phyloP scores from a whole-genome alignment of 257 asterid genomes.

The Thymus quinquecostatus region DNA sequence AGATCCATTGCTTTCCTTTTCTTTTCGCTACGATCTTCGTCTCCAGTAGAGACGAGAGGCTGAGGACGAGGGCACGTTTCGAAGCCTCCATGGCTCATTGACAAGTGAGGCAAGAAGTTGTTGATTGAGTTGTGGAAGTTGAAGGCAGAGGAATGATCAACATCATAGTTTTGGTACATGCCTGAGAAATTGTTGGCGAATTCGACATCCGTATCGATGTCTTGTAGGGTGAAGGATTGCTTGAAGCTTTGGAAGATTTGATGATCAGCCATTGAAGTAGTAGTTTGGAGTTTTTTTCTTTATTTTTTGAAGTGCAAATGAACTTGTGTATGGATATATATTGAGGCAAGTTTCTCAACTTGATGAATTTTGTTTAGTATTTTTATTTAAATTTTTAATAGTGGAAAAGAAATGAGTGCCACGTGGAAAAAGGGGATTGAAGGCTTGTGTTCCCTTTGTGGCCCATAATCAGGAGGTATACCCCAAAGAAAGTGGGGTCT shows the following conservation, averaged over 20 bases:
- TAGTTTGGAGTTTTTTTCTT: background rate
- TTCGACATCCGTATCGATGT: constrained; percentile 50
- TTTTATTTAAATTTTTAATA: background rate
- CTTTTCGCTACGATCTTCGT: constrained; percentile 29
- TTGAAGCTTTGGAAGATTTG: constrained; percentile 39
- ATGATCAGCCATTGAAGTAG: constrained; percentile 44
- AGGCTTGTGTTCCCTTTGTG: constrained; percentile 31
- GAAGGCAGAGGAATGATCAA: constrained; percentile 24
- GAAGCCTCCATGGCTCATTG: background rate
- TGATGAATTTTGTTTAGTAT: background rate
- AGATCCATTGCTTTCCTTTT: constrained; percentile 52
- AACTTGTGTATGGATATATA: background rate
- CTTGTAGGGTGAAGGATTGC: constrained; percentile 42
- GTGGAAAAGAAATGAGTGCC: constrained; percentile 33
- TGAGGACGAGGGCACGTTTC: background rate
- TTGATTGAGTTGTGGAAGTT: constrained; percentile 38
- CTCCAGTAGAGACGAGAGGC: constrained; percentile 26
- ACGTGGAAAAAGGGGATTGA: constrained; percentile 48
- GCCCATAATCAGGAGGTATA: constrained; percentile 46
- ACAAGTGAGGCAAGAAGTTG: constrained; percentile 15
- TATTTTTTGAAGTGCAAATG: background rate
- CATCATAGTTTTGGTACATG: constrained; percentile 33
- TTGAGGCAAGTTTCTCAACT: background rate
- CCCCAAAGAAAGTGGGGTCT: constrained; percentile 44
- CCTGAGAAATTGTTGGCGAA: constrained; percentile 47